Base-by-base conservation (phyloP, 2,329 filamentous ascomycete genomes). In the Ilyonectria robusta region DNA sequence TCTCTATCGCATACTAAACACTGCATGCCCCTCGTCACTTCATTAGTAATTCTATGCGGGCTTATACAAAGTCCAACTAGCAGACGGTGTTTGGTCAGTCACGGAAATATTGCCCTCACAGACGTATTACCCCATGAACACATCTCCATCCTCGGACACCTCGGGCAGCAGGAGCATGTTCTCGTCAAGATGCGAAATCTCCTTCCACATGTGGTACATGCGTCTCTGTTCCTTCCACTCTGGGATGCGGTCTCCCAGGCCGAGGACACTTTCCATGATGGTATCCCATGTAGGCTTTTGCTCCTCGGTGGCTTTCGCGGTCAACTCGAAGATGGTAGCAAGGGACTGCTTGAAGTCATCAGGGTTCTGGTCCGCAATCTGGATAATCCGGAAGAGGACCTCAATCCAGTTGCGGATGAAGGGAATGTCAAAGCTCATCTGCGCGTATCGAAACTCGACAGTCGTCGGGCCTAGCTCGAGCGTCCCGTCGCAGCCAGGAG, bases 391-490 rank as follows among this genome's bases (percentile, higher is more conserved):
- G 2, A 63, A 51, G 1, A 69, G 55, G 9, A 78, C 29, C 13
- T 74, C 69, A 0, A 53, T 53, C 76, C 76, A 78, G 42, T 69
- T 71, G 1, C 59, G 59, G 2, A 78, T 46, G 8, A 75, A 67
- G 8, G 17, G 51, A 4, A 62, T 56, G 26, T 76, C 70, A 44
- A 78, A 78, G 11, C 67, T 74, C 70, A 73, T 73, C n/a, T 75
- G 75, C 1, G 74, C 61, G 7, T 78, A 74, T 0, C 71, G 65
- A 33, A 78, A 77, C 53, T 76, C 75, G 2, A 76, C 35, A 0
- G 76, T 78, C 6, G 70, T 65, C 5, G 64, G 62, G 2, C 66
- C 56, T 0, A 53, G 35, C 26, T 75, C 71, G 2, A 67, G 23
- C 1, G 65, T 10, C 1, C 8, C 47, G 0, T 6, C 7, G 5